Conservation (phyloP, 164 flowering plant species). For the Stephania cephalantha region DNA sequence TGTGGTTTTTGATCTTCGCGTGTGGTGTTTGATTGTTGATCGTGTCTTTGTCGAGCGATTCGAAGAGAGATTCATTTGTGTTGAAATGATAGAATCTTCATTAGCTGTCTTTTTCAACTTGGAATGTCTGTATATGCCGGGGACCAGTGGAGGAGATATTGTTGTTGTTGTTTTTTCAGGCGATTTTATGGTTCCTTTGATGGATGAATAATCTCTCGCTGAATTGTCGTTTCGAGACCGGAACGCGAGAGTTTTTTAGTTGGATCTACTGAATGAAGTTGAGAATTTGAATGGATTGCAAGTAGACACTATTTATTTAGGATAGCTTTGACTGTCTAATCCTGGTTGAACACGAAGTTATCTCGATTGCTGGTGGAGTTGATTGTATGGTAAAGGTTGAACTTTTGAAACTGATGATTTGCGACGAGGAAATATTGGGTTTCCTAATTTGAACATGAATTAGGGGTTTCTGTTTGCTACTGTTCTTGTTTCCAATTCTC, state of each 20-base stretch:
- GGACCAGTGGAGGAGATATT: neutral
- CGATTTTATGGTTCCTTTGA: neutral
- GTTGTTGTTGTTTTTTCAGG: neutral
- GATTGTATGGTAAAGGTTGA: neutral
- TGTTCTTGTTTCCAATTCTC: neutral
- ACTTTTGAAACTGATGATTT: neutral
- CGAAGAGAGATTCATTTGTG: neutral
- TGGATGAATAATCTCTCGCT: neutral
- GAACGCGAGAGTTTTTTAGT: neutral
- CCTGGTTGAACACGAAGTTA: neutral
- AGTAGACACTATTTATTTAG: neutral
- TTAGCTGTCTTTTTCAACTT: neutral
- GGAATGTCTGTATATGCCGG: neutral
- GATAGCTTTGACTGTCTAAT: neutral
- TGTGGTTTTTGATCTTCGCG: neutral
- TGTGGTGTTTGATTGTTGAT: neutral
- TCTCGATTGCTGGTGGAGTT: neutral
- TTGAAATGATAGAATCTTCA: neutral
- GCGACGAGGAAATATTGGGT: neutral
- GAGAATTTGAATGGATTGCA: no score
- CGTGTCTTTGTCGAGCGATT: neutral
- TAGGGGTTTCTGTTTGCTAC: neutral
- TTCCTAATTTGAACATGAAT: neutral
- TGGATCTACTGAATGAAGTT: neutral
- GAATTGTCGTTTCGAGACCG: neutral